phyloP scores from a whole-genome alignment of 2,329 filamentous ascomycete species.

The Cercospora berteroae region DNA sequence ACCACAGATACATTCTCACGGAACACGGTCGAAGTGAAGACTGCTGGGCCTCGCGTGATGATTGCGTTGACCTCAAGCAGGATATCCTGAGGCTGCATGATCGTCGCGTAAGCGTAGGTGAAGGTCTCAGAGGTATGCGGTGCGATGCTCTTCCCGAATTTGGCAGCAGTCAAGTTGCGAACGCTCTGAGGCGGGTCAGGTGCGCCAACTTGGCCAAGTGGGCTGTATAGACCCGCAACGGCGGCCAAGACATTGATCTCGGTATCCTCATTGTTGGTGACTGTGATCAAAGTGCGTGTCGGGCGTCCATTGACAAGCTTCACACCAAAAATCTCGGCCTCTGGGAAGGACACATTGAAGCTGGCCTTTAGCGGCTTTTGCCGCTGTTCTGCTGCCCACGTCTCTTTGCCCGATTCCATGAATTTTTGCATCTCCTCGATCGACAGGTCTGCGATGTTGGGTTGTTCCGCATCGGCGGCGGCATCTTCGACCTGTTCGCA shows the following conservation, averaged over 20 bases:
- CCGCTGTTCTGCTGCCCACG: constrained; percentile 27
- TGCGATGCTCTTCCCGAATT: constrained; percentile 71
- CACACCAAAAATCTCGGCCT: constrained; percentile 82
- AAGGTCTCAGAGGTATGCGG: constrained; percentile 73
- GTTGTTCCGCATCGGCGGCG: constrained; percentile 9
- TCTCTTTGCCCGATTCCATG: constrained; percentile 16
- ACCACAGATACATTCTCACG: constrained; percentile 83
- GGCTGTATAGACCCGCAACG: constrained; percentile 68
- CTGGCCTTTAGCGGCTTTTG: constrained; percentile 59
- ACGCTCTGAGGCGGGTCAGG: constrained; percentile 59
- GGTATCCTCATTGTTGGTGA: constrained; percentile 78
- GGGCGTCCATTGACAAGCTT: constrained; percentile 92
- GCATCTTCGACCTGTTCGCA: constrained; percentile 25
- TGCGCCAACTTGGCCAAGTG: constrained; percentile 52
- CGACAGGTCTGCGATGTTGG: constrained; percentile 19
- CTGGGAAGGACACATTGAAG: constrained; percentile 59
- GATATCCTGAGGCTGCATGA: constrained; percentile 91
- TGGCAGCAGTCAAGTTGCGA: constrained; percentile 78
- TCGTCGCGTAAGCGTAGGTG: constrained; percentile 80
- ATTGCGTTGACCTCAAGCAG: constrained; percentile 74
- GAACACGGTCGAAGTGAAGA: constrained; percentile 77
- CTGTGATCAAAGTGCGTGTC: constrained; percentile 75
- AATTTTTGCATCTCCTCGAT: constrained; percentile 25
- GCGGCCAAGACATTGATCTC: constrained; percentile 74
- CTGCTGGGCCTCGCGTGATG: constrained; percentile 63